A percentile compares a stretch with the other conserved stretches of the same genome.
These are phyloP conservation scores for Brettanomyces naardenensis DNA, from an alignment of 805 yeast species.

Conservation along the genomic window DNA sequence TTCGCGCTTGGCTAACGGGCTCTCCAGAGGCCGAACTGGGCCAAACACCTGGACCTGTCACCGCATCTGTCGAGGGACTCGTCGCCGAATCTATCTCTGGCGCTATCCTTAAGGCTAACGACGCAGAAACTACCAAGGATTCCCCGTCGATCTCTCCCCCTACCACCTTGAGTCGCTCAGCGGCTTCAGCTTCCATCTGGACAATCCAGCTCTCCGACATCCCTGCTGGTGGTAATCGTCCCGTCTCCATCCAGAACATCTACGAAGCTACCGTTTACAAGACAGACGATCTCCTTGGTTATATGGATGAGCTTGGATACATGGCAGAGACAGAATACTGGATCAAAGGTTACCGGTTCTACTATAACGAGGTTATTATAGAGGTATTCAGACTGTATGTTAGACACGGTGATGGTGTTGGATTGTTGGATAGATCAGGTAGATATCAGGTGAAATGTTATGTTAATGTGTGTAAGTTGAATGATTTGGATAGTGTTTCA, in stretches of 20 bases:
- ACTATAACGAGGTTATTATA: conserved; percentile 48
- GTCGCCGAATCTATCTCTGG: conserved; percentile 13
- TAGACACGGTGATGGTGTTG: conserved; percentile 20
- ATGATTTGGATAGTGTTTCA: conserved; percentile 67
- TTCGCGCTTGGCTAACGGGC: conserved; percentile 34
- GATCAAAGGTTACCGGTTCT: conserved; percentile 53
- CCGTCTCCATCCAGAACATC: conserved; percentile 58
- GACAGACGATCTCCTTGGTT: conserved; percentile 37
- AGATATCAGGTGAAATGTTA: conserved; percentile 55
- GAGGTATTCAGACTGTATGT: conserved; percentile 45
- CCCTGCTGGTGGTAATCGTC: conserved; percentile 66
- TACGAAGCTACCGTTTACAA: conserved; percentile 50
- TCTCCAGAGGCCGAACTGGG: neutral
- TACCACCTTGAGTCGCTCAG: too few relatives aligned
- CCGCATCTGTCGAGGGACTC: too few relatives aligned
- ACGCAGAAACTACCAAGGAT: too few relatives aligned
- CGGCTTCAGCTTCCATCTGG: too few relatives aligned
- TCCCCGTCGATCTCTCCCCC: too few relatives aligned
- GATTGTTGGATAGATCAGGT: conserved; percentile 41
- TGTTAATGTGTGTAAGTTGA: conserved; percentile 62
- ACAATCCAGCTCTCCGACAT: conserved; percentile 60
- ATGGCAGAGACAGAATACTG: conserved; percentile 53
- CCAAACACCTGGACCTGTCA: too few relatives aligned
- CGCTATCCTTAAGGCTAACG: too few relatives aligned
- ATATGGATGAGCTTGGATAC: conserved; percentile 64